phyloP scores from a whole-genome alignment of 306 rosid species.

The Gastrolobium villosum region DNA sequence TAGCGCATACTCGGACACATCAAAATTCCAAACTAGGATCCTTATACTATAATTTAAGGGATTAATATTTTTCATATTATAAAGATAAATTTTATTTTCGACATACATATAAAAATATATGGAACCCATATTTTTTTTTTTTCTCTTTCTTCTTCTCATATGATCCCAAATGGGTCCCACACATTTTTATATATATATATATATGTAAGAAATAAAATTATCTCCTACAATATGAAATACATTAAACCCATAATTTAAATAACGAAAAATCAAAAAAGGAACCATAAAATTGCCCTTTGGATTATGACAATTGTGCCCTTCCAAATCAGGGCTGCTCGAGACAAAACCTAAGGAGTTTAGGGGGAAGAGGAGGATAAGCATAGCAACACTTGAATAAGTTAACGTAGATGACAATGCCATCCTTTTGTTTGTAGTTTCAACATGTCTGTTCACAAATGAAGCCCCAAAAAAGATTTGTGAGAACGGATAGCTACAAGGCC shows the following conservation, averaged over 20 bases:
- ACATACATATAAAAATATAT: no score
- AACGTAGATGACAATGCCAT: conserved; percentile 22
- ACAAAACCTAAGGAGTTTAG: not conserved
- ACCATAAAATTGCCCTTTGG: not conserved
- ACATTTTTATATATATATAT: no score
- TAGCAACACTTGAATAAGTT: conserved; percentile 7
- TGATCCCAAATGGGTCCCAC: no score
- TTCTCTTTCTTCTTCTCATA: no score
- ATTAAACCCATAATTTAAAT: no score
- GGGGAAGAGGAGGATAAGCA: conserved; percentile 6
- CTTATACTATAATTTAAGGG: not conserved
- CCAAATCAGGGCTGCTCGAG: not conserved
- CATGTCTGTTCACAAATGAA: conserved; percentile 11
- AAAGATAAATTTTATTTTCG: no score
- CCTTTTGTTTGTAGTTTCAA: conserved; percentile 35
- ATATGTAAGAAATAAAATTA: no score
- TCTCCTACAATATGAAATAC: no score
- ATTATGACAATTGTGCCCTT: not conserved
- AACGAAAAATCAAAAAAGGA: not conserved
- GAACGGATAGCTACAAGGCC: conserved; percentile 26
- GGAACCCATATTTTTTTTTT: no score
- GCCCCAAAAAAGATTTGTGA: not conserved
- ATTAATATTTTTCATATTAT: no score
- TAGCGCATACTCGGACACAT: not conserved
- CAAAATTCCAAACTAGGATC: not conserved